phyloP scores from a whole-genome alignment of 768 basidiomycete species.

The Mycena venus region DNA sequence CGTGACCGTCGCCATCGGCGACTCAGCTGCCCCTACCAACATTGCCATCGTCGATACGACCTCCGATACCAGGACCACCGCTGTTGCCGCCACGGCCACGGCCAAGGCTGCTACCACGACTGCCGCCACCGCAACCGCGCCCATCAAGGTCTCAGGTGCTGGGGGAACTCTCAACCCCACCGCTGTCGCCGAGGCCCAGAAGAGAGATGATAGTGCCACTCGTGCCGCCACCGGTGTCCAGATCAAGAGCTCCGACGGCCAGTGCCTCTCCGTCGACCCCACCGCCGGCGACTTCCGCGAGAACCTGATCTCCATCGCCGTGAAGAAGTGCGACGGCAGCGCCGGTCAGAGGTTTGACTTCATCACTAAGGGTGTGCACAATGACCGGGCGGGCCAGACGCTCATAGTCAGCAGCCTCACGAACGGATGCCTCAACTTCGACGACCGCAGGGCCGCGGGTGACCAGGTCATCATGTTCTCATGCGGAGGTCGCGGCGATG shows the following conservation, averaged over 20 bases:
- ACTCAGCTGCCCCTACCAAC: not conserved
- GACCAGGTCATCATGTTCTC: slow-evolving; percentile 35
- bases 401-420: slow-evolving; percentile 46
- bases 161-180: slow-evolving; percentile 31
- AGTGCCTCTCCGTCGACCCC: slow-evolving; percentile 44
- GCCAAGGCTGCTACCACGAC: not conserved
- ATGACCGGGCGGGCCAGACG: slow-evolving; percentile 39
- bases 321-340: slow-evolving; percentile 42
- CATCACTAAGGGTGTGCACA: slow-evolving; percentile 48
- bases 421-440: slow-evolving; percentile 35
- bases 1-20: slow-evolving; percentile 16
- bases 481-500: slow-evolving; percentile 35
- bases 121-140: not conserved
- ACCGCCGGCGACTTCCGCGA: slow-evolving; percentile 44
- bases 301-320: slow-evolving; percentile 46
- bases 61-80: not conserved
- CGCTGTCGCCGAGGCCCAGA: slow-evolving; percentile 35
- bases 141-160: slow-evolving; percentile 29
- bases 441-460: slow-evolving; percentile 28
- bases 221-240: slow-evolving; percentile 42
- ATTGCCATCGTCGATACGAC: too few relatives aligned
- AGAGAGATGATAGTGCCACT: slow-evolving; percentile 42
- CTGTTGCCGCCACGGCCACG: not conserved
- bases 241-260: slow-evolving; percentile 40
- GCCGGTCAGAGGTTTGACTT: slow-evolving; percentile 50